Conservation (phyloP, 2,329 filamentous ascomycete genomes). For the Albifimbria verrucaria region DNA sequence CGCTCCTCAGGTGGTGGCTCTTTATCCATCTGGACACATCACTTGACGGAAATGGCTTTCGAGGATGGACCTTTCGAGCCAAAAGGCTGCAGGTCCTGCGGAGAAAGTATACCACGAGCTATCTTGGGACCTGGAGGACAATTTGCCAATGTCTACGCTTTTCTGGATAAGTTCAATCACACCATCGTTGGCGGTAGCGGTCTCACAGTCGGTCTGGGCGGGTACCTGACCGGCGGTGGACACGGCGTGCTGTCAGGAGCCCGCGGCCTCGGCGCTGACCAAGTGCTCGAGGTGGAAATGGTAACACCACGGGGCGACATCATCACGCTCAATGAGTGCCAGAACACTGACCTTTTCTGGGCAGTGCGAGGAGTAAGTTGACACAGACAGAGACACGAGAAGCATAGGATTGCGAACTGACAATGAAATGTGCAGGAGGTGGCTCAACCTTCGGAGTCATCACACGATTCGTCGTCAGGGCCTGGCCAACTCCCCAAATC, state of each 20-base stretch:
- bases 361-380: constrained; percentile 53
- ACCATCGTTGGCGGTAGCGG: constrained; percentile 53
- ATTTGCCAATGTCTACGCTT: constrained; percentile 44
- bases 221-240: constrained; percentile 60
- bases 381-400: too few relatives aligned
- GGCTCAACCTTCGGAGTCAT: constrained; percentile 61
- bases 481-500: constrained; percentile 40
- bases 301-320: constrained; percentile 50
- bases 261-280: constrained; percentile 59
- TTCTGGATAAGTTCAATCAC: constrained; percentile 40
- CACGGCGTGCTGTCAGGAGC: constrained; percentile 51
- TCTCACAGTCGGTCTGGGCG: constrained; percentile 56
- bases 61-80: constrained; percentile 38
- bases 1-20: constrained; percentile 46
- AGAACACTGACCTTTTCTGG: constrained; percentile 61
- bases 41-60: constrained; percentile 36
- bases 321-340: constrained; percentile 47
- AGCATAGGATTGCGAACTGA: too few relatives aligned
- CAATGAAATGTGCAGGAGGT: constrained; percentile 39
- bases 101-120: constrained; percentile 44
- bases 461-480: constrained; percentile 52
- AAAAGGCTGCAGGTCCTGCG: constrained; percentile 38
- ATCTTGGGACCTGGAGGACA: constrained; percentile 47
- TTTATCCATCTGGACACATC: constrained; percentile 51
- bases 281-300: constrained; percentile 56